Evolutionary conservation across 2,329 filamentous ascomycete genomes (phyloP).

Genomic region (Xenoacremonium recifei): DNA sequence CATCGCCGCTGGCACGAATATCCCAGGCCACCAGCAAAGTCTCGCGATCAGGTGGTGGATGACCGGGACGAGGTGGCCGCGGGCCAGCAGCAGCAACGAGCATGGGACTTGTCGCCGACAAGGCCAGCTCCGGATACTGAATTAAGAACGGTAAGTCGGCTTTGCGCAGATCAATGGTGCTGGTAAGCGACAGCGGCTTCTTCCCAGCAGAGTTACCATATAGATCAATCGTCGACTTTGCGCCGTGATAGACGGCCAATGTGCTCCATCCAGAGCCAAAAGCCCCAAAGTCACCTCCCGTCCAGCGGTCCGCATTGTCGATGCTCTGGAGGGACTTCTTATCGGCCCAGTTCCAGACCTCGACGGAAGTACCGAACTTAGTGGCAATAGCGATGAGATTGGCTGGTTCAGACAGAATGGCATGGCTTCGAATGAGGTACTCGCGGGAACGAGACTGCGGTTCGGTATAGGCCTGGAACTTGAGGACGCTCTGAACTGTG

Average conservation of each 20-base stretch:
- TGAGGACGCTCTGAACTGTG: slow-evolving; percentile 58
- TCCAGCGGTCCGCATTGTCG: slow-evolving; percentile 37
- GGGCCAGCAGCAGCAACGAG: slow-evolving; percentile 38
- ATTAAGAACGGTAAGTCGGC: slow-evolving; percentile 36
- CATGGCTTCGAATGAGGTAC: slow-evolving; percentile 42
- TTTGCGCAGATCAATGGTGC: slow-evolving; percentile 33
- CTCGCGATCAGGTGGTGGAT: slow-evolving; percentile 36
- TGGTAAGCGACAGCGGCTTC: slow-evolving; percentile 35
- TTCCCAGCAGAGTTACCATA: slow-evolving; percentile 31
- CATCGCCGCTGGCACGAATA: slow-evolving; percentile 25
- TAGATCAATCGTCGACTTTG: slow-evolving; percentile 32
- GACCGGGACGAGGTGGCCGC: slow-evolving; percentile 35
- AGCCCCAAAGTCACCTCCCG: slow-evolving; percentile 33
- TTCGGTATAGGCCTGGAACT: slow-evolving; percentile 38
- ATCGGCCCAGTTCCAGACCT: slow-evolving; percentile 39
- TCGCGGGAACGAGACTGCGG: slow-evolving; percentile 38
- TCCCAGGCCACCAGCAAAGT: slow-evolving; percentile 41
- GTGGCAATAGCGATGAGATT: slow-evolving; percentile 38
- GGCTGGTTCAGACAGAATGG: slow-evolving; percentile 39
- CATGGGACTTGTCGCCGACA: slow-evolving; percentile 38
- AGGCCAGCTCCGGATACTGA: slow-evolving; percentile 38
- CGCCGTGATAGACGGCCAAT: slow-evolving; percentile 34
- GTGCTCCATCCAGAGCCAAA: slow-evolving; percentile 32
- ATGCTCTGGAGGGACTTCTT: slow-evolving; percentile 40
- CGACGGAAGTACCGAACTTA: slow-evolving; percentile 37